Conservation (phyloP, 371 early-diverging fungal species). For the Circinella minor region DNA sequence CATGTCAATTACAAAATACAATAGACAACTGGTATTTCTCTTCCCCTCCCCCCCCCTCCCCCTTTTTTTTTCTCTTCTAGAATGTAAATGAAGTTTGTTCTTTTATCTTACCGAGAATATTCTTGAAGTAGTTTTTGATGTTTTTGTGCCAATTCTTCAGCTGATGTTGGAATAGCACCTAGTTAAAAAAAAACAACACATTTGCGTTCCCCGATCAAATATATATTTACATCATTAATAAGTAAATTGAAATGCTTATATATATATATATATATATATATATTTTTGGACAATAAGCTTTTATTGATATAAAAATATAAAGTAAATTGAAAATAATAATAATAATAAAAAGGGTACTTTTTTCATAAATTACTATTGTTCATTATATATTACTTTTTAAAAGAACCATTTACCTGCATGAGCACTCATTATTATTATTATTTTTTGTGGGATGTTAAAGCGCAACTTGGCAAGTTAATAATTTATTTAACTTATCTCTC, state of each 20-base stretch:
- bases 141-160: slow-evolving; percentile 67
- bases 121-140: slow-evolving; percentile 64
- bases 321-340: no score
- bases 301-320: no score
- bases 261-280: no score
- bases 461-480: no score
- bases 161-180: slow-evolving; percentile 51
- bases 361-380: not conserved
- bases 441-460: no score
- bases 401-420: not conserved
- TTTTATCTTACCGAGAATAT: slow-evolving; percentile 55
- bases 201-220: not conserved
- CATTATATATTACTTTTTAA: not conserved
- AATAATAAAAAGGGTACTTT: not conserved
- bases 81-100: no score
- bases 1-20: not conserved
- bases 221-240: not conserved
- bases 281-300: no score
- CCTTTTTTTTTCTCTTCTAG: not conserved
- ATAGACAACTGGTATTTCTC: no score
- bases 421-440: not conserved
- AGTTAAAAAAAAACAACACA: not conserved
- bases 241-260: no score
- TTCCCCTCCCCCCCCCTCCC: no score
- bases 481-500: no score